Base-by-base conservation (phyloP, 2,329 filamentous ascomycete genomes). In the Alternaria novae-zelandiae region DNA sequence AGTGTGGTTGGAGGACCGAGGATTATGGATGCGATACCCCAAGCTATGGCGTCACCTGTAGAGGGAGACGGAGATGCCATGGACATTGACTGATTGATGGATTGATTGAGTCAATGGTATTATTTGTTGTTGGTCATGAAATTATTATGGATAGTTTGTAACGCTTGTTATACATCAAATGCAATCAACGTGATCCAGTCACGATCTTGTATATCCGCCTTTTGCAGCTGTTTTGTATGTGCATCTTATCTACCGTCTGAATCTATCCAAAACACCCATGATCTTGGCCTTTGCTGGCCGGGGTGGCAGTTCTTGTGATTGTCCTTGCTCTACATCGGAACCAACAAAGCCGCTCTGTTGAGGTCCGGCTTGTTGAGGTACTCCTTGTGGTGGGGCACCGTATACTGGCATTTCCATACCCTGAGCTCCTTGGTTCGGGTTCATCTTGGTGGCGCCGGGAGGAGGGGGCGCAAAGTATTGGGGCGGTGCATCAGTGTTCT, bases 41-140 rank as follows among this genome's bases (percentile, higher is more conserved):
- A 41, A 36, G 20, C 49, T n/a, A 53, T 15, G 49, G 30, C 43
- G 23, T 32, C 43, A 20, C 58, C 58, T 7, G 61, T 25, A 12
- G 65, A 70, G 11, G 47, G 15, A 11, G 87, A 90, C 70, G 81
- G 82, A 1, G 89, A 91, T 74, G 88, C 86, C 13, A 92, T 92
- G 90, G 89, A 91, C 56, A 80, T 91, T 71, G 89, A 89, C 64
- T 86, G 61, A 67, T 2, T 23, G 11, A 26, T 7, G 20, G 26
- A 45, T 44, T 26, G 11, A 9, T n/a, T 28, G 17, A 49, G 8
- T 23, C 21, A 47, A 30, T 41, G 20, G 26, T 50, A 57, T 57
- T 45, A 30, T 17, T 17, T 15, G n/a, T 44, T 20, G n/a, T 55
- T 54, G n/a, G 23, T 53, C 55, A n/a, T 58, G 25, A 32, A 36